Base-by-base conservation (phyloP, 768 basidiomycete genomes). In the Tulasnella sp. region DNA sequence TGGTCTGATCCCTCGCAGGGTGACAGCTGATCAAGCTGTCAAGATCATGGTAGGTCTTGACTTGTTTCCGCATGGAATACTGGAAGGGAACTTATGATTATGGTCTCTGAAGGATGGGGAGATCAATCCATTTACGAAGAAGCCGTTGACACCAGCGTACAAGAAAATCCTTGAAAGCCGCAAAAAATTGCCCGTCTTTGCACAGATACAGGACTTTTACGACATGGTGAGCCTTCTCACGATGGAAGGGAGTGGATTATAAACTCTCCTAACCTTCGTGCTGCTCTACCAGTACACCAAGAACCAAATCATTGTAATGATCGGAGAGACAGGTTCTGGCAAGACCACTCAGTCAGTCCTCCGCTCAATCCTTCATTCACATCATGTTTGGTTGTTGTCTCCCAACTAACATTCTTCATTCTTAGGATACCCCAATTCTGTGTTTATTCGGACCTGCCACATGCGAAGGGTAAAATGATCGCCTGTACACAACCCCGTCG, bases 401-500 rank as follows among this genome's bases (percentile, higher is more conserved):
- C n/a, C 23, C 51, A 51, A 51, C 61, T 67, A 29, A 67, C 15
- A 67, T 16, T 80, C 81, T 77, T 80, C 79, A 80, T 81, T 76
- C 80, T 46, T 83, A 95, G 95, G 85, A 98, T 99, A 82, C 97
- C 97, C 1, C 97, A 99, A 84, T 98, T 98, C 82, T 96, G 96
- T 61, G 93, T 92, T 69, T 98, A 91, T 84, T 94, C 94, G 4
- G 97, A 99, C 84, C 84, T 98, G 42, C 96, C 96, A 0, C 96
- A 98, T 83, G 89, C 91, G 6, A 92, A 89, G 83, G 91, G 94
- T 48, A 98, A 95, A 84, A 85, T 98, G 81, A 91, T 99, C 3
- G 97, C 97, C 0, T 99, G 97, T 82, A 99, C 97, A 2, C 97
- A 99, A 83, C 97, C 97, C 0, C 88, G 97, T 81, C 89, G 97